Conservation (phyloP, 2,329 filamentous ascomycete genomes). For the Sordariomycetes sp. region DNA sequence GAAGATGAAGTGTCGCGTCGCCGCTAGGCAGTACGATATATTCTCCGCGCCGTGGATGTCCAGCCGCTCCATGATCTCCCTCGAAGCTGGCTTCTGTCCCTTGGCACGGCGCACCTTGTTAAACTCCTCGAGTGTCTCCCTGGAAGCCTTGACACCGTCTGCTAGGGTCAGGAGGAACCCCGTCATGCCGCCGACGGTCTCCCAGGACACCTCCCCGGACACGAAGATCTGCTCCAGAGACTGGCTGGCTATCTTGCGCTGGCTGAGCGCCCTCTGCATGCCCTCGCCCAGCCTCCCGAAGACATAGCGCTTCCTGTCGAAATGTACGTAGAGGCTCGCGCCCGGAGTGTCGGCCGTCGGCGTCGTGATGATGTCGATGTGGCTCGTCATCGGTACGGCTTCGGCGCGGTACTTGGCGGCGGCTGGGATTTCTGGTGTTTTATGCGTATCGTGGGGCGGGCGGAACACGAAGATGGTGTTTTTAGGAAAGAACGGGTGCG, state of each 20-base stretch:
- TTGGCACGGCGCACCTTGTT: conserved; percentile 29
- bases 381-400: conserved; percentile 52
- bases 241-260: conserved; percentile 53
- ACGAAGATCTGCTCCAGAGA: conserved; percentile 73
- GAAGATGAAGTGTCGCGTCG: conserved; percentile 75
- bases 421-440: background rate
- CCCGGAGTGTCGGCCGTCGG: conserved; percentile 85
- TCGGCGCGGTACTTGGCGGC: background rate
- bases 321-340: conserved; percentile 66
- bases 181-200: conserved; percentile 67
- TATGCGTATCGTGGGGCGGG: background rate
- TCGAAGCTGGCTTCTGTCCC: conserved; percentile 17
- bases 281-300: conserved; percentile 80
- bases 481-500: conserved; percentile 4
- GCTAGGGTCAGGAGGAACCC: conserved; percentile 80
- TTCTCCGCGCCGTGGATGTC: conserved; percentile 76
- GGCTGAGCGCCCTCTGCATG: conserved; percentile 64
- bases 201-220: conserved; percentile 67
- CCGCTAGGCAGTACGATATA: conserved; percentile 69
- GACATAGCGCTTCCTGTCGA: conserved; percentile 72
- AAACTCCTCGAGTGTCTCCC: conserved; percentile 24
- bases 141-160: conserved; percentile 45
- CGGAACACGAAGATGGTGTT: conserved; percentile 9
- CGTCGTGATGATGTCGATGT: conserved; percentile 64
- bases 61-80: conserved; percentile 24